Evolutionary conservation across 495 filamentous ascomycete genomes (phyloP), one percentile per base, ranked within the genome.

Genomic region (Penicillium soppii): DNA sequence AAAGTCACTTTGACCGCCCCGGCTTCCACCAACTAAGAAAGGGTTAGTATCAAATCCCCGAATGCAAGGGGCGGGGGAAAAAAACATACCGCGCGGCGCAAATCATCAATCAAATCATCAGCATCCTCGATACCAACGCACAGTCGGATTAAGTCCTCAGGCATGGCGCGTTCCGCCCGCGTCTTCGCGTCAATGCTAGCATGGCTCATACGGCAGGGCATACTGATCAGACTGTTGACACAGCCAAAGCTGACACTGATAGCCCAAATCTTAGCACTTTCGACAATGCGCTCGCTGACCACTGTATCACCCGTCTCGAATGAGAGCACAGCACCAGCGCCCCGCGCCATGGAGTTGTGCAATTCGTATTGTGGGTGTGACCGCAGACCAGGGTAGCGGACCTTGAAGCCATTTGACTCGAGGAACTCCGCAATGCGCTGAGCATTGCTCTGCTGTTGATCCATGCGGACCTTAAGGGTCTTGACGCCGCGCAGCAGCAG

Each of bases 161-260:
- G 94, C 82, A 98, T 86, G 43, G 86, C 83, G 56, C 94, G 79
- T 72, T 98, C 92, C 63, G 81, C 73, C 59, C 94, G 78, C 49
- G 92, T 96, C 77, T 94, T 92, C 52, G 87, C 88, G 68, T 97
- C 95, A 67, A 98, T 98, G 65, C 91, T 96, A 17, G 94, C 94
- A 74, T 98, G 94, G 70, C 95, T 97, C 94, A 98, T 98, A 52
- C 89, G 90, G 62, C 94, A 98, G 9, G 94, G 94, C 94, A 98
- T 96, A 71, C 91, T 96, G 69, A 98, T 98, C 70, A 98, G 68
- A 72, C 89, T 94, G 71, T 98, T 98, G 37, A 98, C 95, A 69
- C 95, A 97, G 29, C 94, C 94, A 66, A 98, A 98, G 57, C 89
- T 94, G 45, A 98, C 94, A 53, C 87, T 91, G 55, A 98, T 98